Base-by-base conservation (phyloP, 2,329 filamentous ascomycete genomes). In the Fusarium mangiferae region DNA sequence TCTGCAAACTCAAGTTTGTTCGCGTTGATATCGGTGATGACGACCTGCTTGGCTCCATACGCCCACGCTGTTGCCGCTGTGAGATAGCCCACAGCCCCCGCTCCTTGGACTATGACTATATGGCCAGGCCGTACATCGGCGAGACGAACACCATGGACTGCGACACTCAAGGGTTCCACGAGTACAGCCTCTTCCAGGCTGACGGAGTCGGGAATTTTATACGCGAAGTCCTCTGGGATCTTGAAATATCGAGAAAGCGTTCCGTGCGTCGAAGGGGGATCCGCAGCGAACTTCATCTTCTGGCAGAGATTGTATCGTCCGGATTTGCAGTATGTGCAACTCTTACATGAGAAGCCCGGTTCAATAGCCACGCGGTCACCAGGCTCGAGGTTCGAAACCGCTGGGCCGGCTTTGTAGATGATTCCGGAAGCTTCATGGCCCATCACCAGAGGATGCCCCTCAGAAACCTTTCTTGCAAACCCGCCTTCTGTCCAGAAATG, bases 321-420 rank as follows among this genome's bases (percentile, higher is more conserved):
- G 45, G 88, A 87, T 74, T 94, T 93, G 86, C 95, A 98, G 72
- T 90, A 85, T 48, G 84, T 83, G 85, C 95, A 98, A 70, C 90
- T 88, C 46, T 93, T 90, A 84, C 96, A 98, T 2, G 95, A 93
- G 61, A 93, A 89, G 48, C 96, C 96, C 20, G 97, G 96, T 85
- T 98, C 96, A 48, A 98, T 86, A 20, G 96, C 95, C n/a, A 98
- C 92, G 73, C 93, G 91, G 83, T 98, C 95, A 62, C 95, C 95
- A 9, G 87, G 80, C 72, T 89, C 84, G 70, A 97, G 88, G 36
- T 82, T 83, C 26, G 84, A 89, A 11, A 94, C 92, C 11, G 84
- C 85, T 5, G 87, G 80, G 22, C 94, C 95, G 38, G 94, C 85
- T 44, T 89, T 87, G 70, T 94, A 89, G 42, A 98, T 87, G 36